Base-by-base conservation (phyloP, 805 yeast genomes). In the Barnettozyma vustinii region DNA sequence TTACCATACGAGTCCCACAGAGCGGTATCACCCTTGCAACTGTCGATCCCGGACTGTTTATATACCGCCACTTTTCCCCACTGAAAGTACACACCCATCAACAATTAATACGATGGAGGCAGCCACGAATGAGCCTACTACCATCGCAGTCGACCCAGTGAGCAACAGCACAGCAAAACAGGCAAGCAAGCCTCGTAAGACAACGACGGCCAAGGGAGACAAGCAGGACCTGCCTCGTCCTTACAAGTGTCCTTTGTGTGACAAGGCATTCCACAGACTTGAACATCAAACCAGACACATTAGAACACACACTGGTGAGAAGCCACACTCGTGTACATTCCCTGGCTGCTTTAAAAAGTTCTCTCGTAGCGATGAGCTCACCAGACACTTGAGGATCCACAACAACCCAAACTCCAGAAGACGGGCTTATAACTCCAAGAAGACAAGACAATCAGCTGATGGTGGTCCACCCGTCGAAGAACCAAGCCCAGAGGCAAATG, bases 221-320 rank as follows among this genome's bases (percentile, higher is more conserved):
- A 60, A 58, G 41, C 47, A 53, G 6, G 63, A 61, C 30, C 55
- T 58, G n/a, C 65, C 65, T 7, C 56, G 79, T 65, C 91, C 91
- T 1, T 84, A 82, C 65, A 80, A 82, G 52, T 84, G 92, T 61
- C 84, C 89, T 4, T 73, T 83, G 60, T 84, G 92, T 62, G 79
- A 78, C 37, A 81, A 84, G 64, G 88, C 87, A 0, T 84, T 84
- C 61, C 88, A 83, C 60, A 71, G 92, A 49, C 64, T 84, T 40
- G 92, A 84, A 59, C 92, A 84, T 64, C 89, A 83, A 60, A 83
- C 90, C 9, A 74, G 92, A 58, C 92, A 84, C 58, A 82, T 84
- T 50, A 70, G 91, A 59, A 84, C 90, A 12, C 92, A 84, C 59
- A 84, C 92, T 0, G 92, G 92, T 23, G 91, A 85, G 59, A 84